Percentiles rank a stretch among this genome's conserved stretches.
These are phyloP conservation scores for Pezicula neosporulosa DNA, from an alignment of 2,329 filamentous ascomycete genomes.

Conservation along the genomic window DNA sequence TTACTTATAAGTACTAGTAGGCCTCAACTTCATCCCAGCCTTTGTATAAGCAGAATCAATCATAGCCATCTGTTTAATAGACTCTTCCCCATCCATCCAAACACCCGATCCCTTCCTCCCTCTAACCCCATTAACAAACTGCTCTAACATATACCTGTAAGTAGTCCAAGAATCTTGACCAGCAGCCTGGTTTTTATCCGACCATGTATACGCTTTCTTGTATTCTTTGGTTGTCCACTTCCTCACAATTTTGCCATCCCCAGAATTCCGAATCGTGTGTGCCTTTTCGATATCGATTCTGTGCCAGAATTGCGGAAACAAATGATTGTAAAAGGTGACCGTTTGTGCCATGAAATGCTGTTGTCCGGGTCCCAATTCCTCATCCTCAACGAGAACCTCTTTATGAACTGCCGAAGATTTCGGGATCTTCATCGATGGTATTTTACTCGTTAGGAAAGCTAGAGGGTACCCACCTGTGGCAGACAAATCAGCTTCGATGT, in stretches of 20 bases:
- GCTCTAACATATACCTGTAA: slow-evolving; percentile 44
- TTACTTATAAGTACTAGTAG: slow-evolving; percentile 7
- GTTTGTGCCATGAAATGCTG: slow-evolving; percentile 15
- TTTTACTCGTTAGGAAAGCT: slow-evolving; percentile 26
- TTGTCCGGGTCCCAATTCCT: slow-evolving; percentile 37
- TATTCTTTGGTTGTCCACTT: slow-evolving; percentile 15
- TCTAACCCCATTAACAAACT: slow-evolving; percentile 43
- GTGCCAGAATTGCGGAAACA: slow-evolving; percentile 17
- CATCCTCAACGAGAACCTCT: slow-evolving; percentile 42
- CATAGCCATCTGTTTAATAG: slow-evolving; percentile 40
- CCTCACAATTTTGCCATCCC: slow-evolving; percentile 9
- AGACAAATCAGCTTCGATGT: slow-evolving; percentile 26
- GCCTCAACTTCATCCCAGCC: slow-evolving; percentile 28
- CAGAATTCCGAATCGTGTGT: slow-evolving; percentile 12
- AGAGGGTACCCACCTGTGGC: slow-evolving; percentile 13
- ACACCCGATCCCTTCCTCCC: slow-evolving; percentile 32
- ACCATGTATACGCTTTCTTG: slow-evolving; percentile 19
- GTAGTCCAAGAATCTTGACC: slow-evolving; percentile 38
- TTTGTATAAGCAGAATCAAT: slow-evolving; percentile 45
- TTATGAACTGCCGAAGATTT: slow-evolving; percentile 36
- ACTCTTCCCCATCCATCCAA: slow-evolving; percentile 40
- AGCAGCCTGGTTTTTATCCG: neutral
- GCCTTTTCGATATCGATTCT: slow-evolving; percentile 14
- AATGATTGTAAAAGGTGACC: slow-evolving; percentile 15
- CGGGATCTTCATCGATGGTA: slow-evolving; percentile 24